These are phyloP conservation scores for Phanerodontia chrysosporium DNA, from an alignment of 768 basidiomycete species.

Conservation along the genomic window DNA sequence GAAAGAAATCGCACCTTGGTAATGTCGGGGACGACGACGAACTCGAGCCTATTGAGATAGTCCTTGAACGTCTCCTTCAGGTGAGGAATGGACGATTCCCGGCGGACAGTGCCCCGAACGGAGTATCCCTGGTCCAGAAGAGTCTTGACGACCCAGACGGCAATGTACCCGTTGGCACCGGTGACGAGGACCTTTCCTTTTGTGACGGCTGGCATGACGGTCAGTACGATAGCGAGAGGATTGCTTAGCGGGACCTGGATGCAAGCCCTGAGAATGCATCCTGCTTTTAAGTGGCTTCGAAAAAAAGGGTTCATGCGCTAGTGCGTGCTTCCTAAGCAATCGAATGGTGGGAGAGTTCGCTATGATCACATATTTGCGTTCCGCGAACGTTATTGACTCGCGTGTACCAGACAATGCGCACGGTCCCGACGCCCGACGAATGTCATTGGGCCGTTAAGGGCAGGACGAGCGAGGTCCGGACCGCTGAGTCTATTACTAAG, in stretches of 20 bases:
- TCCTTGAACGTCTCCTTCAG: conserved; percentile 47
- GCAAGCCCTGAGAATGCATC: neutral
- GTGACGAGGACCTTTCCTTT: conserved; percentile 42
- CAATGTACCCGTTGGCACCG: conserved; percentile 54
- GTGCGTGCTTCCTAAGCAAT: neutral
- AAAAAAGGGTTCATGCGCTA: neutral
- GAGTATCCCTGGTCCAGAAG: conserved; percentile 57
- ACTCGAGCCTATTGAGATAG: conserved; percentile 51
- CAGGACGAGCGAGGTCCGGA: too few relatives aligned
- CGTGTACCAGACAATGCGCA: neutral
- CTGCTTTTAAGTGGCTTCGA: too few relatives aligned
- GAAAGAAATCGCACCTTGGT: conserved; percentile 30
- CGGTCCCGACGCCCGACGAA: too few relatives aligned
- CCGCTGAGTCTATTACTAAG: too few relatives aligned
- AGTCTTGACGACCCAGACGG: conserved; percentile 46
- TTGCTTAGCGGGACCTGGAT: neutral
- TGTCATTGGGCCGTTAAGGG: too few relatives aligned
- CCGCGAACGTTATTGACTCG: neutral
- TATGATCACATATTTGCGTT: neutral
- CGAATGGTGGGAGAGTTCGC: neutral
- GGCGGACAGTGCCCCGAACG: conserved; percentile 63
- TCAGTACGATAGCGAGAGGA: neutral
- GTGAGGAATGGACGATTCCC: conserved; percentile 48
- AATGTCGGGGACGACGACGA: conserved; percentile 66
- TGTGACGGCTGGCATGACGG: conserved; percentile 29